Percentiles rank a stretch among this genome's conserved stretches.
Evolutionary conservation across 2,329 filamentous ascomycete species (phyloP).

Genomic region (Aspergillus ochraceoroseus): DNA sequence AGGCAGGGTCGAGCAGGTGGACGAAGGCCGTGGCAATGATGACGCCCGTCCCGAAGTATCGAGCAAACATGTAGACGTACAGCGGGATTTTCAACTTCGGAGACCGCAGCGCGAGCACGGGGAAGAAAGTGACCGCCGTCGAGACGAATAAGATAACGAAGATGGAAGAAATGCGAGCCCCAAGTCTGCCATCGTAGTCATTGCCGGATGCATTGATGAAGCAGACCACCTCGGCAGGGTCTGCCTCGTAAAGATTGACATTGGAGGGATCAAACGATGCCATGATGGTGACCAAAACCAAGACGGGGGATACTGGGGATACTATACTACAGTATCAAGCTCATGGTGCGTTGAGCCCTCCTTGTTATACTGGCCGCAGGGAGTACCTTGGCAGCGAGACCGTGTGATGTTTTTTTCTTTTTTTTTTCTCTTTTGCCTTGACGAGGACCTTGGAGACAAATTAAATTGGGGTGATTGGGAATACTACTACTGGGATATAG

Average conservation of each 20-base stretch:
- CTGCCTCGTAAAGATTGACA: conserved; percentile 12
- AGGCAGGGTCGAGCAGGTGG: conserved; percentile 17
- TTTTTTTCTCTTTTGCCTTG: no score
- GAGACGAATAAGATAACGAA: conserved; percentile 16
- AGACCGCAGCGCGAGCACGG: conserved; percentile 12
- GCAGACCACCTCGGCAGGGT: conserved; percentile 11
- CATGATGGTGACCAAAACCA: no score
- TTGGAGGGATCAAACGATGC: conserved; percentile 13
- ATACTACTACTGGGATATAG: no score
- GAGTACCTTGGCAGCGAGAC: no score
- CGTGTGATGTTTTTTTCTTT: no score
- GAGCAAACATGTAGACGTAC: conserved; percentile 15
- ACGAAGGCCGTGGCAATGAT: conserved; percentile 17
- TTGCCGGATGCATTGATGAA: conserved; percentile 11
- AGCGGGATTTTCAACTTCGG: conserved; percentile 11
- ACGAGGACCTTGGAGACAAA: no score
- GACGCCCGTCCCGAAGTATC: conserved; percentile 16
- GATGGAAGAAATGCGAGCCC: conserved; percentile 14
- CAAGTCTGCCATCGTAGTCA: conserved; percentile 14
- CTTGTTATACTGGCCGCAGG: no score
- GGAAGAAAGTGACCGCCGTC: conserved; percentile 15
- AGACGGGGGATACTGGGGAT: no score
- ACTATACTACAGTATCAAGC: no score
- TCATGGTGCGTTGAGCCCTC: no score
- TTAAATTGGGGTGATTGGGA: no score